Percentiles rank a stretch among this genome's conserved stretches.
phyloP scores from a whole-genome alignment of 23 red algal species.

The Porphyridium purpureum region DNA sequence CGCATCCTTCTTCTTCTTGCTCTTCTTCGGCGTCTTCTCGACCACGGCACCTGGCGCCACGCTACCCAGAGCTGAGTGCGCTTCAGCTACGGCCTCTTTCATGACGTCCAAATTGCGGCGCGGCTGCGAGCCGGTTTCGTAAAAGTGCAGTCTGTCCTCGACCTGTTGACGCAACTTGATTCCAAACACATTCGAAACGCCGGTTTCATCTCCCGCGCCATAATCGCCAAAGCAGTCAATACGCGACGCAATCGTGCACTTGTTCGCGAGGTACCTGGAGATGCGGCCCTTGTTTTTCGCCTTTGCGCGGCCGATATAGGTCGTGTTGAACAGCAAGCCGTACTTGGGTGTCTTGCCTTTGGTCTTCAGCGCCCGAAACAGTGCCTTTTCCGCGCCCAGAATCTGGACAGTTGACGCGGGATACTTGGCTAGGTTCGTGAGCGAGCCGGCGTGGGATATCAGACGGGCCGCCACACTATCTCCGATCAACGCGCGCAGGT shows the following conservation, averaged over 20 bases:
- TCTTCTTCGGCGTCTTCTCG: constrained; percentile 30
- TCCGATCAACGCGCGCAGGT: constrained; percentile 68
- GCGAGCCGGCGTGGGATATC: constrained; percentile 89
- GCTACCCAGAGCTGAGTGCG: constrained; percentile 4
- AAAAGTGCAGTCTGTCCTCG: constrained; percentile 81
- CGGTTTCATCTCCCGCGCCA: too few species aligned
- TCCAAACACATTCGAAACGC: constrained; percentile 63
- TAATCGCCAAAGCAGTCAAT: constrained; percentile 78
- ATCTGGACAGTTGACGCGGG: constrained; percentile 97
- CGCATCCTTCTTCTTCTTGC: constrained; percentile 16
- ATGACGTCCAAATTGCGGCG: constrained; percentile 80
- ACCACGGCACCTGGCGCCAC: neutral
- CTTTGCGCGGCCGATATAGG: constrained; percentile 84
- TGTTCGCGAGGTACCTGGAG: constrained; percentile 83
- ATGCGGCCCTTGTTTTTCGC: constrained; percentile 89
- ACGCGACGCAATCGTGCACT: constrained; percentile 75
- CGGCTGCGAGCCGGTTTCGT: constrained; percentile 60
- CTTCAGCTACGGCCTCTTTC: constrained; percentile 49
- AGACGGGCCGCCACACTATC: constrained; percentile 83
- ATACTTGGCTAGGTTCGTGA: constrained; percentile 95
- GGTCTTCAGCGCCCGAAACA: constrained; percentile 92
- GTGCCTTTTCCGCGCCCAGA: constrained; percentile 95
- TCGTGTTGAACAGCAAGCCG: constrained; percentile 66
- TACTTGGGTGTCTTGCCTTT: constrained; percentile 96
- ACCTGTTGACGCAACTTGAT: constrained; percentile 75